Conservation (phyloP, 371 early-diverging fungal genomes). For the Entomophthora muscae region DNA sequence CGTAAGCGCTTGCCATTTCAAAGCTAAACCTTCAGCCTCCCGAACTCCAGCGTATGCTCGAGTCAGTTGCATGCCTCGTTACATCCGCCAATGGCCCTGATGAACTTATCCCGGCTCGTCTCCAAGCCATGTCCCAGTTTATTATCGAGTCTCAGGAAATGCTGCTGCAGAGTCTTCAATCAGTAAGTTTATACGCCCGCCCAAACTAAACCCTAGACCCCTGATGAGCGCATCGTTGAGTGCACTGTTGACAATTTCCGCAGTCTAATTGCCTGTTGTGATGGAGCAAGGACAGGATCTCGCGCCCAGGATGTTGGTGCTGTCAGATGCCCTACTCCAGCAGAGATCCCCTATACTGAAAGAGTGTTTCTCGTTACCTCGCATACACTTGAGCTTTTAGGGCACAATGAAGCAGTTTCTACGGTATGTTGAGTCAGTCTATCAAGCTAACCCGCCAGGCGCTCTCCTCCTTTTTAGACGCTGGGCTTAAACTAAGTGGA, state of each 20-base stretch:
- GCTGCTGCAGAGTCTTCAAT: neutral
- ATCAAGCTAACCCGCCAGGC: neutral
- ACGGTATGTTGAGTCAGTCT: neutral
- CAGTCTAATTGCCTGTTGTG: neutral
- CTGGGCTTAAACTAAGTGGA: neutral
- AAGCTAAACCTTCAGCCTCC: neutral
- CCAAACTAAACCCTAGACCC: neutral
- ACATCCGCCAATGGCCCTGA: neutral
- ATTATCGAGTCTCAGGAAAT: neutral
- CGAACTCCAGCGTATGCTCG: neutral
- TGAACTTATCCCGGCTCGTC: neutral
- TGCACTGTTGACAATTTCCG: neutral
- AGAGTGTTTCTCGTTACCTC: neutral
- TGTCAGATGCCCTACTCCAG: neutral
- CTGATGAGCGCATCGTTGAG: neutral
- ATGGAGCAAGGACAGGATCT: neutral
- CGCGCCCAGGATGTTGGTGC: neutral
- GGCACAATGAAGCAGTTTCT: neutral
- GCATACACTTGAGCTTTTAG: neutral
- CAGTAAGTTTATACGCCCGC: neutral
- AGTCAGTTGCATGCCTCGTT: neutral
- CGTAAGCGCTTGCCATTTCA: neutral
- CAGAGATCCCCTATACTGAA: neutral
- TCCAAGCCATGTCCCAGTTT: neutral
- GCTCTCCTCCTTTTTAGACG: neutral